These are phyloP conservation scores for Blepharisma undulans DNA, from an alignment of 169 alveolate species.

Conservation along the genomic window DNA sequence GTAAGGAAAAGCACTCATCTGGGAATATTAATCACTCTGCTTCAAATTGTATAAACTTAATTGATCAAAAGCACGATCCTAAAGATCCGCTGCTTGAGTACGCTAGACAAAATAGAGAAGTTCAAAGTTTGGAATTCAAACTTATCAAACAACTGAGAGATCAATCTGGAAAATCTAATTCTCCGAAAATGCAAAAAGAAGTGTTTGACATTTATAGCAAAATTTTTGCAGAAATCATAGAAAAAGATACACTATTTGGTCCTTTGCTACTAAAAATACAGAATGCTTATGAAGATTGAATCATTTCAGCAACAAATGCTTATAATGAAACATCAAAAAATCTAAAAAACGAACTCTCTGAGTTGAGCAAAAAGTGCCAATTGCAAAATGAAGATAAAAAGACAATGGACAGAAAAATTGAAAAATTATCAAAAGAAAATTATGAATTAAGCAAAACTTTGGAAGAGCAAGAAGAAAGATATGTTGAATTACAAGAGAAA, in stretches of 20 bases:
- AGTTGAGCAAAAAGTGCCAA: neutral
- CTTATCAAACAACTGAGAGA: neutral
- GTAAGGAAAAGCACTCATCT: neutral
- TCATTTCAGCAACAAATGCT: neutral
- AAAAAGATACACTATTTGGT: neutral
- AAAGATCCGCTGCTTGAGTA: neutral
- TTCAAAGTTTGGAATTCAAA: neutral
- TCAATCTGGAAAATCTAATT: neutral
- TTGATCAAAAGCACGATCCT: neutral
- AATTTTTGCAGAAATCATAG: conserved; percentile 1
- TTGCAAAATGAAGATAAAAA: neutral
- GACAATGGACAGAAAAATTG: neutral
- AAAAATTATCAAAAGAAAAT: conserved; percentile 24
- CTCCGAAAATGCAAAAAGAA: neutral
- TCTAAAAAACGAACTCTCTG: neutral
- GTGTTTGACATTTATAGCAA: neutral
- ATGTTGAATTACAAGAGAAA: neutral
- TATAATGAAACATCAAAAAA: neutral
- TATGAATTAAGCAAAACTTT: neutral
- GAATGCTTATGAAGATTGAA: conserved; percentile 19
- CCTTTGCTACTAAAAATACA: neutral
- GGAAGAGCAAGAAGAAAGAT: conserved; percentile 13
- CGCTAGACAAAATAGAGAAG: neutral
- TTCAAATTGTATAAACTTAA: neutral
- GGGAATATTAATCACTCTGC: neutral